Conservation (phyloP, 352 stramenopile species). For the Phytopythium kandeliae region DNA sequence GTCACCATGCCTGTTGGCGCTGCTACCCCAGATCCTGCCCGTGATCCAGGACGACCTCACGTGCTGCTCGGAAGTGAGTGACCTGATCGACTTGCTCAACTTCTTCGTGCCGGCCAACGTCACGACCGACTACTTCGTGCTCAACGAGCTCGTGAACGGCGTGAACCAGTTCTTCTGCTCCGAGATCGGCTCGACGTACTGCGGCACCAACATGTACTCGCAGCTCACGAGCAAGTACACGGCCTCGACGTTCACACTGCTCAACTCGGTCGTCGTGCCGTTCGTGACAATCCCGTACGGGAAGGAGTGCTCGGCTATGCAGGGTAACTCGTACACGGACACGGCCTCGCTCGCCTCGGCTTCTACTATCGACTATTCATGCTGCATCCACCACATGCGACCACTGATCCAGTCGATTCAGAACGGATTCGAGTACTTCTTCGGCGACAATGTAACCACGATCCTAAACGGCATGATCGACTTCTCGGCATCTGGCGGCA, state of each 20-base stretch:
- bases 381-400: constrained; percentile 35
- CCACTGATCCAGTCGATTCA: constrained; percentile 37
- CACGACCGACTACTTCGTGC: constrained; percentile 30
- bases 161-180: constrained; percentile 45
- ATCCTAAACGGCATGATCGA: constrained; percentile 48
- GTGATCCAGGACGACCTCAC: constrained; percentile 30
- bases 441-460: constrained; percentile 24
- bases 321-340: constrained; percentile 31
- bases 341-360: constrained; percentile 24
- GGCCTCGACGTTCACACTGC: constrained; percentile 23
- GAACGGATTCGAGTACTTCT: constrained; percentile 29
- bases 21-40: constrained; percentile 27
- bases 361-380: constrained; percentile 35
- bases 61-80: constrained; percentile 40
- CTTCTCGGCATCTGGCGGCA: constrained; percentile 17
- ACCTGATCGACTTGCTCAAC: constrained; percentile 36
- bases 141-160: constrained; percentile 40
- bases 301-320: constrained; percentile 31
- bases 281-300: constrained; percentile 33
- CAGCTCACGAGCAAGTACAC: constrained; percentile 40
- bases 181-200: constrained; percentile 21
- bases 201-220: constrained; percentile 31
- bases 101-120: constrained; percentile 35
- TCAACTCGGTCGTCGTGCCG: constrained; percentile 39
- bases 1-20: constrained; percentile 29